Base-by-base conservation (phyloP, 768 basidiomycete genomes). In the Gymnopilus dilepis region DNA sequence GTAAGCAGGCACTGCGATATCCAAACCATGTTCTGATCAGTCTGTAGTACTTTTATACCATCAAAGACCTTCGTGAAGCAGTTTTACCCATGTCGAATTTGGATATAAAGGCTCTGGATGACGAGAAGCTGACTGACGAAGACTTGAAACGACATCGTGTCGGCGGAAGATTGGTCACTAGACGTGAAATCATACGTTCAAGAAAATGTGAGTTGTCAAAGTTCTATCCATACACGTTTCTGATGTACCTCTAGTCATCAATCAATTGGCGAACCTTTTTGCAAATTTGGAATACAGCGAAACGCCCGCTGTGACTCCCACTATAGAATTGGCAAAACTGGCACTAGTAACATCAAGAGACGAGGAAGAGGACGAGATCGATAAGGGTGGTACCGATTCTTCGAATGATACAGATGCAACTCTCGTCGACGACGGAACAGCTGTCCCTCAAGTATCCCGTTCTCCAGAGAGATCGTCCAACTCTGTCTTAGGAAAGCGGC, bases 11-110 rank as follows among this genome's bases (percentile, higher is more conserved):
- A 28, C 30, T 13, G 48, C 33, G 40, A 41, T 51, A n/a, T 40
- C 53, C 21, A 24, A 31, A n/a, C 22, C 40, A 19, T 47, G 17
- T 45, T 22, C 24, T 58, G 7, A 61, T 50, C 43, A 31, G 17
- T 59, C 51, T 53, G 9, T 71, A 97, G 90, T 97, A 97, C 73
- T 96, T 97, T 72, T 97, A 95, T 73, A 97, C 95, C n/a, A 94
- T 97, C 74, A 91, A 86, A 70, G 92, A 95, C 34, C 84, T 97
- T 26, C 84, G 95, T 31, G 87, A 89, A 19, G 88, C 91, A 6
- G 86, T 97, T 8, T 77, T 77, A 30, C 85, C 82, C 19, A 80
- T 88, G 78, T 82, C 82, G 24, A 81, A 84, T 59, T 70, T 81
- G 38, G 84, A 83, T 50, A 58, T 82, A 58, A 89, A 88, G 66